Base-by-base conservation (phyloP, 106 monocot genomes). In the Hemerocallis citrina region DNA sequence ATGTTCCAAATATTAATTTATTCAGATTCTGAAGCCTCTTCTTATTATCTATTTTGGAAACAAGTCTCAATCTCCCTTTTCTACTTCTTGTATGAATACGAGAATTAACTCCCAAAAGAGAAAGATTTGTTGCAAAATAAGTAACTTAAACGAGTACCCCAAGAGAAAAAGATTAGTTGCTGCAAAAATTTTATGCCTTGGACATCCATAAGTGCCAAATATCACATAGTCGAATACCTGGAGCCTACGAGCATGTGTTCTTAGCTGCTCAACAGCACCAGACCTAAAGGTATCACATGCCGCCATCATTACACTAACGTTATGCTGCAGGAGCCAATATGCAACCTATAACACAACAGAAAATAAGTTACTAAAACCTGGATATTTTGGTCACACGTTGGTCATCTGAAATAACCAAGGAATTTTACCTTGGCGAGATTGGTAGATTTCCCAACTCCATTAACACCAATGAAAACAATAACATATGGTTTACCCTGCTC, bases 281-380 rank as follows among this genome's bases (percentile, higher is more conserved):
- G 96, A 96, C 52, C 96, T 79, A 46, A 96, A 96, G 24, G 96
- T 96, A 68, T 96, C 96, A 68, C 96, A 96, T 31, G 96, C 96
- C 64, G 96, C 91, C 62, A 96, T 61, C 84, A 78, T 90, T 20
- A 96, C 96, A 72, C 72, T 96, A 21, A 91, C 55, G 24, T 91
- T 64, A 39, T 96, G 96, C 75, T 96, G 96, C 43, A 77, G 67
- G 70, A 96, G 96, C 96, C 96, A 96, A 65, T 96, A 96, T 24
- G 96, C 90, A 61, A 91, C 96, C 96, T 96, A 75, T 32, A 55
- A 16, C 8, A 35, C 12, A 5, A 6, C n/a, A 43, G 62, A 57
- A 52, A 22, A 48, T 11, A 58, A 31, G 57, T 12, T 37, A 0
- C 50, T 8, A 15, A 3, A n/a, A n/a, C n/a, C n/a, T n/a, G n/a